These are phyloP conservation scores for Parmales sp. DNA, from an alignment of 108 stramenopile species.

Conservation along the genomic window DNA sequence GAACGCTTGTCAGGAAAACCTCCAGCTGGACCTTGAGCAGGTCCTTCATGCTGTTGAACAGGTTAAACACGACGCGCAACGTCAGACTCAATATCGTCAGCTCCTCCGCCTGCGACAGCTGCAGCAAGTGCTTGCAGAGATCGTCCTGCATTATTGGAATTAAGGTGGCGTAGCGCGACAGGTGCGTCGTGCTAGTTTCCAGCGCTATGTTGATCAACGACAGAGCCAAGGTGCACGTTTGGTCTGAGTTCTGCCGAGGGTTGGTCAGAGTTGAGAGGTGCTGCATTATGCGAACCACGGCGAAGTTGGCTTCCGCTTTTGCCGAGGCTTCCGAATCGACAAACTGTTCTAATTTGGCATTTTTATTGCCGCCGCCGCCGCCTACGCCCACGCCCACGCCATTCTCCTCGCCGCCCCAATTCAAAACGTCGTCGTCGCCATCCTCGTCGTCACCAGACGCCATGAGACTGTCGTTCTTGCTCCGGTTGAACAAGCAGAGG, in stretches of 20 bases:
- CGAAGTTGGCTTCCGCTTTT: slow-evolving; percentile 35
- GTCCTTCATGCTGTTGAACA: slow-evolving; percentile 86
- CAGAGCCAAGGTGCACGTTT: slow-evolving; percentile 56
- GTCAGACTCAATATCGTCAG: slow-evolving; percentile 69
- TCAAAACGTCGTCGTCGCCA: neutral
- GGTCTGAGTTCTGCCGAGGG: slow-evolving; percentile 58
- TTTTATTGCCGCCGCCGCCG: neutral
- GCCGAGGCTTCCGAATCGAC: neutral
- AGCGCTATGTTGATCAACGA: slow-evolving; percentile 86
- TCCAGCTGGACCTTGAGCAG: slow-evolving; percentile 92
- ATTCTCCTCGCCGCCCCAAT: neutral
- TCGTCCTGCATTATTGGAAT: slow-evolving; percentile 67
- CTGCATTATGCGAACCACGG: slow-evolving; percentile 52
- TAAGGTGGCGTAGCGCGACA: slow-evolving; percentile 16
- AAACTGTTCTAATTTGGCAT: neutral
- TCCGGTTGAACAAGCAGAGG: neutral
- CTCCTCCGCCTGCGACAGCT: slow-evolving; percentile 66
- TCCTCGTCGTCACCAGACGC: neutral
- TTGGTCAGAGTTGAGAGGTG: slow-evolving; percentile 69
- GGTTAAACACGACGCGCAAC: slow-evolving; percentile 88
- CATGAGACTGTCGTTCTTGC: neutral
- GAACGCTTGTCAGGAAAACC: slow-evolving; percentile 85
- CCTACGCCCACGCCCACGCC: neutral
- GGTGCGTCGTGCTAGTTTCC: slow-evolving; percentile 51
- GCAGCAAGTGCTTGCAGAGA: slow-evolving; percentile 79